Evolutionary conservation across 371 early-diverging fungal species (phyloP).

Genomic region (Apophysomyces elegans): DNA sequence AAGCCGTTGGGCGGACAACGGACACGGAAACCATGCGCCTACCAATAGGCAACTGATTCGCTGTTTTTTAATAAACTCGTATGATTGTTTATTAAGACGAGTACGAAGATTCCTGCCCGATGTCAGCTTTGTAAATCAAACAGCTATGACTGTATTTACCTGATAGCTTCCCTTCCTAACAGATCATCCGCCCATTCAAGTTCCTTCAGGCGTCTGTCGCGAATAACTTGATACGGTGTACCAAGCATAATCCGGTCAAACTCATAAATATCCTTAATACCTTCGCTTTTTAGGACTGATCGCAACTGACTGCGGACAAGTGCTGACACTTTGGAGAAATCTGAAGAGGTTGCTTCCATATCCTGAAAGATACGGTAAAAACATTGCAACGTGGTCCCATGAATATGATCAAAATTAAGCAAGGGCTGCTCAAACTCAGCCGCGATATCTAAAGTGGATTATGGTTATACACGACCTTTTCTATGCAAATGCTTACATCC

Average conservation of each 20-base stretch:
- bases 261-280: conserved; percentile 43
- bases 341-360: conserved; percentile 67
- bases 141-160: conserved; percentile 42
- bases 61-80: conserved; percentile 74
- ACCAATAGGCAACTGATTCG: conserved; percentile 65
- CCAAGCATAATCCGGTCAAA: conserved; percentile 70
- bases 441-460: conserved; percentile 36
- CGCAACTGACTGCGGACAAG: conserved; percentile 59
- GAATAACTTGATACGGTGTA: conserved; percentile 65
- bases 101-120: conserved; percentile 62
- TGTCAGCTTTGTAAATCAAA: not conserved
- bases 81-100: conserved; percentile 66
- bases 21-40: conserved; percentile 79
- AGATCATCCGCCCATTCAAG: conserved; percentile 74
- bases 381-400: conserved; percentile 57
- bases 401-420: conserved; percentile 64
- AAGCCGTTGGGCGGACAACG: conserved; percentile 25
- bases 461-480: not conserved
- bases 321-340: conserved; percentile 65
- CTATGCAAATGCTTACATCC: conserved; percentile 53
- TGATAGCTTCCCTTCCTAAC: conserved; percentile 64
- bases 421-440: conserved; percentile 70
- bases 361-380: conserved; percentile 70
- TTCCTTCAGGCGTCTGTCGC: conserved; percentile 72
- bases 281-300: conserved; percentile 45